These are phyloP conservation scores for Chaetomidium leptoderma DNA, from an alignment of 495 filamentous ascomycete species.

Conservation along the genomic window DNA sequence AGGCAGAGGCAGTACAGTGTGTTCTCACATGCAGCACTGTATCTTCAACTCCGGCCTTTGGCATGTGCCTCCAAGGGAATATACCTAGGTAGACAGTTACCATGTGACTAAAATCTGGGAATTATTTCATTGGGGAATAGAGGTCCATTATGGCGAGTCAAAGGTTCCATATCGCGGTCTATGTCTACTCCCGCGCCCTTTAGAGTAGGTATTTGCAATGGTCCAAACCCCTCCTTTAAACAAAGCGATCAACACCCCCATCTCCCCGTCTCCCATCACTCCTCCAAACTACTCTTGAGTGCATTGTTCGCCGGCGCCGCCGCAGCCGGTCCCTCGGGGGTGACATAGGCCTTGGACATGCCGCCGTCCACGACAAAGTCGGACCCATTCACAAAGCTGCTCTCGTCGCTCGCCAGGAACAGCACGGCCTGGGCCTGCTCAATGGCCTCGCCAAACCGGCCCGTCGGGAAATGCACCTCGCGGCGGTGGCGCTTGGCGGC, in stretches of 20 bases:
- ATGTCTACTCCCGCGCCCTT: too few species aligned
- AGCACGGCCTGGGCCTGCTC: conserved; percentile 93
- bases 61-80: too few species aligned
- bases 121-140: too few species aligned
- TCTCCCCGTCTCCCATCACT: background rate
- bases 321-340: conserved; percentile 74
- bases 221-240: too few species aligned
- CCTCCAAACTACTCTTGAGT: conserved; percentile 34
- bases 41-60: too few species aligned
- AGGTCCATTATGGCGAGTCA: too few species aligned
- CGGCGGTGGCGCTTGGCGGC: conserved; percentile 74
- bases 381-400: conserved; percentile 83
- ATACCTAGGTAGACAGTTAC: too few species aligned
- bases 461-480: conserved; percentile 91
- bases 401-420: conserved; percentile 92
- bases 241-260: background rate
- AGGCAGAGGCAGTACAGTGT: too few species aligned
- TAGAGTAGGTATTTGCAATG: too few species aligned
- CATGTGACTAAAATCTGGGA: too few species aligned
- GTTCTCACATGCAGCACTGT: too few species aligned
- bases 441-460: conserved; percentile 92
- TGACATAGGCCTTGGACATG: conserved; percentile 94
- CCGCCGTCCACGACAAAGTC: conserved; percentile 98
- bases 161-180: too few species aligned
- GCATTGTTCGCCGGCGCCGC: conserved; percentile 68